phyloP scores from a whole-genome alignment of 2,329 filamentous ascomycete genomes.

The Talaromyces rugulosus region DNA sequence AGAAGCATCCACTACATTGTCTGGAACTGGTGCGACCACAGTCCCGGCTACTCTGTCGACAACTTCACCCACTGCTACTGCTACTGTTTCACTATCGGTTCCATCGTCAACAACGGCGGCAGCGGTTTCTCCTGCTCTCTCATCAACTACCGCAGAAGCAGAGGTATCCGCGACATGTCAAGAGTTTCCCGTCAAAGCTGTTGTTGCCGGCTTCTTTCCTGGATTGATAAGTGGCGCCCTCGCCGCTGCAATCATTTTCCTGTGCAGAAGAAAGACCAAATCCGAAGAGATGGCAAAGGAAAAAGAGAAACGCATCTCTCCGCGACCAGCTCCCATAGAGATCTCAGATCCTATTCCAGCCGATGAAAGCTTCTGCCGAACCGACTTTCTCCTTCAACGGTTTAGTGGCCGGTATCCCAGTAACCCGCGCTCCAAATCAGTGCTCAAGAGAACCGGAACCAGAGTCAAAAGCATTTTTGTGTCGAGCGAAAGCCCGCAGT shows the following conservation, averaged over 20 bases:
- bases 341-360: conserved; percentile 43
- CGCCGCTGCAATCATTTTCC: conserved; percentile 49
- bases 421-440: conserved; percentile 25
- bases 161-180: conserved; percentile 25
- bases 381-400: conserved; percentile 39
- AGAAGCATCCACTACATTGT: conserved; percentile 13
- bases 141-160: conserved; percentile 17
- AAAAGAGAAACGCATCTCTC: conserved; percentile 17
- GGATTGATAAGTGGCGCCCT: conserved; percentile 45
- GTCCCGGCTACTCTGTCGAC: conserved; percentile 18
- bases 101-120: conserved; percentile 15
- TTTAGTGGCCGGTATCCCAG: conserved; percentile 17
- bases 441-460: conserved; percentile 31
- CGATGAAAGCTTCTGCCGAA: conserved; percentile 36
- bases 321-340: conserved; percentile 27
- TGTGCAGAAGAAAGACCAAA: conserved; percentile 31
- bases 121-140: conserved; percentile 16
- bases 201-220: conserved; percentile 45
- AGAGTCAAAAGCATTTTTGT: conserved; percentile 36
- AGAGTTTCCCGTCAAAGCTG: conserved; percentile 37
- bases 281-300: conserved; percentile 14
- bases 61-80: conserved; percentile 1
- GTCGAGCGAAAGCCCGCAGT: conserved; percentile 14
- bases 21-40: conserved; percentile 15
- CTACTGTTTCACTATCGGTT: conserved; percentile 12